Evolutionary conservation across 108 stramenopile genomes (phyloP), one percentile per base, ranked within the genome.

Genomic region (Nitzschia sp.): DNA sequence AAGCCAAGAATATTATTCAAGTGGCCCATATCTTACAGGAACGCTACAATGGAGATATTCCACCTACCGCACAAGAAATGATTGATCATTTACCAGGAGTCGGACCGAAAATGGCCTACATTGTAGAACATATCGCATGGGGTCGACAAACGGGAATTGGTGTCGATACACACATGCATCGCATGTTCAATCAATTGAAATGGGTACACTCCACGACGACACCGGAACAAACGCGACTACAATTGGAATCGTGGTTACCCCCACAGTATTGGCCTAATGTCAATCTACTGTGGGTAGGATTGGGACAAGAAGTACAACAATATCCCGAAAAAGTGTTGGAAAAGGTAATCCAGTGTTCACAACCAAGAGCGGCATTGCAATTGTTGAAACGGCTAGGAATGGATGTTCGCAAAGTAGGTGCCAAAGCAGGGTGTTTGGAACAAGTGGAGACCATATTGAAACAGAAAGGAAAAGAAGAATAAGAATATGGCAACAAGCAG

Each of bases 121-220:
- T 97, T 70, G 80, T 95, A 23, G 91, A 94, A 71, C 78, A 76
- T 59, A 76, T 93, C 5, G 92, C 89, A 21, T 94, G 83, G 72
- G 73, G 77, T 26, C 34, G 28, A 9, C 31, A 61, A 38, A 76
- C 85, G n/a, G 96, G 96, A 13, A 95, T 97, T 66, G 93, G 94
- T 19, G 92, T 97, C 11, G 96, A 97, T 70, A 97, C 96, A 17
- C 96, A 97, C 61, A 95, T 97, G 96, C 96, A 97, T 59, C 87
- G 96, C 0, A 81, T 97, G 70, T 94, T 92, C 67, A 90, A 92
- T 68, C 82, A 83, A 65, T 66, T 97, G 0, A 67, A 71, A 34
- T 97, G 93, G 93, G 90, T 93, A 3, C 27, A 46, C 1, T 66
- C 75, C 21, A 95, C 87, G 35, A 85, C 70, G 30, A n/a, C n/a